A percentile compares a stretch with the other conserved stretches of the same genome.
Evolutionary conservation across 371 early-diverging fungal species (phyloP).

Genomic region (Apophysomyces elegans): DNA sequence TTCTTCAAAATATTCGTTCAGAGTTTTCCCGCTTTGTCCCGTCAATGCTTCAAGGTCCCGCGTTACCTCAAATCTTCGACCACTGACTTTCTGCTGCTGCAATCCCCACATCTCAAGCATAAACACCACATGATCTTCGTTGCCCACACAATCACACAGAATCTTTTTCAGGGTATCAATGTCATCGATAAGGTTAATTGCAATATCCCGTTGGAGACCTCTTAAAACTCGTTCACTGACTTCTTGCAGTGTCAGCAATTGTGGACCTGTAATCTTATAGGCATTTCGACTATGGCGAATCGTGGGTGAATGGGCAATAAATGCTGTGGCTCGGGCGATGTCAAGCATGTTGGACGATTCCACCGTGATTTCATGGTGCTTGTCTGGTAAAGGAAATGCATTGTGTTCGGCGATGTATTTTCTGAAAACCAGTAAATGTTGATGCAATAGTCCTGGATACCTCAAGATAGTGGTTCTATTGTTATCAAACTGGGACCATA

Average conservation of each 20-base stretch:
- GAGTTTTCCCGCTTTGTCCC: conserved; percentile 56
- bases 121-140: conserved; percentile 51
- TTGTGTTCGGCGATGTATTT: conserved; percentile 53
- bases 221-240: conserved; percentile 40
- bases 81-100: conserved; percentile 33
- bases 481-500: conserved; percentile 39
- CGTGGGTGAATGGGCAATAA: conserved; percentile 48
- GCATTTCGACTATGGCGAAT: conserved; percentile 41
- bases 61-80: conserved; percentile 51
- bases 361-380: conserved; percentile 46
- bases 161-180: conserved; percentile 31
- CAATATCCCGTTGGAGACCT: conserved; percentile 40
- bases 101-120: conserved; percentile 58
- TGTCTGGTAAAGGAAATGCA: conserved; percentile 45
- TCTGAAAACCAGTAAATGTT: conserved; percentile 51
- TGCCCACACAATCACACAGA: conserved; percentile 43
- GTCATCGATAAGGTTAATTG: conserved; percentile 39
- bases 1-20: conserved; percentile 52
- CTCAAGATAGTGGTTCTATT: conserved; percentile 45
- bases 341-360: conserved; percentile 52
- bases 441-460: conserved; percentile 55
- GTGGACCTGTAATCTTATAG: conserved; percentile 50
- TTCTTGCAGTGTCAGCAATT: conserved; percentile 50
- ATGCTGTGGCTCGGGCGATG: conserved; percentile 51
- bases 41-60: conserved; percentile 54